A percentile compares a stretch with the other conserved stretches of the same genome.
phyloP scores from a whole-genome alignment of 2,329 filamentous ascomycete species.

The Sporothrix inflata region DNA sequence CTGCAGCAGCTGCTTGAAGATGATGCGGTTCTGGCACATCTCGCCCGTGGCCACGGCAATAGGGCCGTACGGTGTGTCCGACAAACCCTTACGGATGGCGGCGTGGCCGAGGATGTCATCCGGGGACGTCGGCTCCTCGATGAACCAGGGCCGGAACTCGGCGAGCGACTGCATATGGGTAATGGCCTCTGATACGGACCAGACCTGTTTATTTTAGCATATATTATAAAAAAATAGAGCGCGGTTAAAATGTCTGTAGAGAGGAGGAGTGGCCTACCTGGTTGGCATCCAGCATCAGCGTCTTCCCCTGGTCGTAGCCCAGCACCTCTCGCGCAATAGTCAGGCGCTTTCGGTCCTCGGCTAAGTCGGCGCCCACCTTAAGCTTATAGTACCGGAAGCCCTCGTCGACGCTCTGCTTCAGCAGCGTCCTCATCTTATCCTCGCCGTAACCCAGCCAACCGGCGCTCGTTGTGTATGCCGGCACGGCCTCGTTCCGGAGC shows the following conservation, averaged over 20 bases:
- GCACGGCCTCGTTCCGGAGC: conserved; percentile 78
- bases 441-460: conserved; percentile 92
- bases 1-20: conserved; percentile 89
- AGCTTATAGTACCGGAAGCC: conserved; percentile 89
- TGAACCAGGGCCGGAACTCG: conserved; percentile 90
- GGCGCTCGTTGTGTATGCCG: conserved; percentile 86
- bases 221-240: no score
- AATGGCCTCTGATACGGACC: conserved; percentile 88
- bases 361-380: conserved; percentile 78
- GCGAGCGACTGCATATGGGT: conserved; percentile 80
- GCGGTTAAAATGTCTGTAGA: no score
- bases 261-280: no score
- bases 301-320: conserved; percentile 68
- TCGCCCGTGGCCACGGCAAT: conserved; percentile 89
- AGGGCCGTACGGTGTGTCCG: conserved; percentile 75
- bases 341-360: conserved; percentile 71
- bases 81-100: conserved; percentile 80
- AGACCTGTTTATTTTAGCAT: no score
- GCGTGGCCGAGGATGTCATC: conserved; percentile 89
- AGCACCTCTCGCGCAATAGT: conserved; percentile 66
- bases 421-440: conserved; percentile 78
- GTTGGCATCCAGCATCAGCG: conserved; percentile 92
- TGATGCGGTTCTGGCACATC: conserved; percentile 93
- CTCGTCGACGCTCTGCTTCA: conserved; percentile 73
- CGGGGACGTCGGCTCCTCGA: conserved; percentile 89